Evolutionary conservation across 2,329 filamentous ascomycete species (phyloP), one percentile per base, ranked within the genome.

Genomic region (Sarocladium strictum): DNA sequence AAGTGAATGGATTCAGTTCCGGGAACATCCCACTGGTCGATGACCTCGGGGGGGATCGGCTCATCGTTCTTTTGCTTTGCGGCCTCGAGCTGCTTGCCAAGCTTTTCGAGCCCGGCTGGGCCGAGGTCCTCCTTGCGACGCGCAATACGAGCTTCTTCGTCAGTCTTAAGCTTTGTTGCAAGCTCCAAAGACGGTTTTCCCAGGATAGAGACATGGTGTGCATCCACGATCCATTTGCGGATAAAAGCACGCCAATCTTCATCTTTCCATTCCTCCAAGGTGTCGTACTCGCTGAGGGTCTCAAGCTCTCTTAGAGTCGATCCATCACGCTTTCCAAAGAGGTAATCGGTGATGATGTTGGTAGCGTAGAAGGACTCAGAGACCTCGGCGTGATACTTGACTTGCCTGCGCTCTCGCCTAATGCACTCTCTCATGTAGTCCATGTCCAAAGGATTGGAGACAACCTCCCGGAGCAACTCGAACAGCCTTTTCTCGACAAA

Each of bases 1-100:
- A 99, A 97, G 67, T 96, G 90, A 51, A 99, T 97, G 0, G 91
- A 96, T 9, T 95, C 89, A 0, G 90, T 89, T 29, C 85, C 81
- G 0, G 94, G 94, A 11, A 97, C 89, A 40, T 82, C 76, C 76
- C 95, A 96, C 54, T 83, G 77, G 57, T 90, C 86, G 14, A 99
- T 78, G n/a, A 97, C 73, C 2, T 88, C 83, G 23, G 83, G 77
- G 0, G 94, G 94, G 55, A 99, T 95, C 7, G 90, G 84, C 62
- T 85, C 82, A 60, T 97, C 90, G 63, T 97, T 99, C 69, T 92
- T 88, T 17, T 84, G 81, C 70, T 96, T 95, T 7, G 94, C 93
- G 38, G 83, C 77, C 55, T 95, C 88, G 3, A 99, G 79, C 64
- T 85, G 87, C 60, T 90, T 77, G 6, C 81, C 84, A 38, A 96